A percentile compares a stretch with the other conserved stretches of the same genome.
Evolutionary conservation across 352 stramenopile species (phyloP).

Genomic region (Phytopythium helicoides): DNA sequence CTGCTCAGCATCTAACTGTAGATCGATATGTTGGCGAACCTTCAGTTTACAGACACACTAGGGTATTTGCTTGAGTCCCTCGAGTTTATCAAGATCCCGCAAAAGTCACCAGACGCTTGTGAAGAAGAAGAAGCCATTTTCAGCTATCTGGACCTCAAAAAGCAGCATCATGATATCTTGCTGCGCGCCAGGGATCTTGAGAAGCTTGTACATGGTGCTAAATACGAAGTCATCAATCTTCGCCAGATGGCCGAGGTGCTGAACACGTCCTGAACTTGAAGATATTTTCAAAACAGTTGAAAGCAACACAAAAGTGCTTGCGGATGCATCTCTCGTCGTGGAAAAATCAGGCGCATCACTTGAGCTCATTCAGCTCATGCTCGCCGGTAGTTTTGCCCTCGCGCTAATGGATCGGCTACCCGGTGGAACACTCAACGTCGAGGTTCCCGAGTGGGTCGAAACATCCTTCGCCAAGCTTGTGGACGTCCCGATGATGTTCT

Average conservation of each 20-base stretch:
- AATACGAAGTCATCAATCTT: conserved; percentile 91
- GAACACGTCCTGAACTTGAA: conserved; percentile 87
- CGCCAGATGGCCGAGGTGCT: conserved; percentile 89
- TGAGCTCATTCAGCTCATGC: conserved; percentile 88
- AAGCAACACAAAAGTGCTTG: conserved; percentile 86
- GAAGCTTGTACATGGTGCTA: conserved; percentile 89
- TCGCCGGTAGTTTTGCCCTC: conserved; percentile 91
- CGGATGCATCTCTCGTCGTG: conserved; percentile 69
- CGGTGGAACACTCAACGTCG: conserved; percentile 84
- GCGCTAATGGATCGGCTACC: conserved; percentile 92
- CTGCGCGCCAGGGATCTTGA: conserved; percentile 89
- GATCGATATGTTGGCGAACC: too few relatives aligned
- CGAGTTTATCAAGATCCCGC: conserved; percentile 75
- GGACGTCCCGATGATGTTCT: conserved; percentile 67
- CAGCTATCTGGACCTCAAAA: conserved; percentile 90
- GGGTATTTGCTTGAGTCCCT: conserved; percentile 94
- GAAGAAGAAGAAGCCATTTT: conserved; percentile 83
- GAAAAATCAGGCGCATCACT: conserved; percentile 68
- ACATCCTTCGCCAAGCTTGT: conserved; percentile 45
- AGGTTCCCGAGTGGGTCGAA: conserved; percentile 81
- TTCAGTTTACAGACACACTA: conserved; percentile 92
- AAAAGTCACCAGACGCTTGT: conserved; percentile 32
- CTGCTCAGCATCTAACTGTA: neutral
- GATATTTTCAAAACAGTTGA: conserved; percentile 89
- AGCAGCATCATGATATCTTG: conserved; percentile 86